These are phyloP conservation scores for Blastobotrys parvus DNA, from an alignment of 805 yeast genomes.

Conservation along the genomic window DNA sequence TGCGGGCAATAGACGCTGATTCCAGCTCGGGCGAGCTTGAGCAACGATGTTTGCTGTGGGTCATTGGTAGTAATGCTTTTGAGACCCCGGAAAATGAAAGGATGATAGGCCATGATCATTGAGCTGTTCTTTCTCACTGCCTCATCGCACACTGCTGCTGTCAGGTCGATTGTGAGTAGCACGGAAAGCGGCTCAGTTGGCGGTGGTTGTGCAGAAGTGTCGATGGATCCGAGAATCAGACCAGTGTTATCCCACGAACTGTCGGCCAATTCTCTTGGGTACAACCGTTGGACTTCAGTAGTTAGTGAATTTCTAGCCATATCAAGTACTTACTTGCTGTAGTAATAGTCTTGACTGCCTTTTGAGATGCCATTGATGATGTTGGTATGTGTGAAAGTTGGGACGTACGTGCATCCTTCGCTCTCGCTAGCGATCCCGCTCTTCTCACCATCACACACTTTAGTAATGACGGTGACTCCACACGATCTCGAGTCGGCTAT, in stretches of 20 bases:
- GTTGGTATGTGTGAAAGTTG: not conserved
- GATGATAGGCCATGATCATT: conserved; percentile 81
- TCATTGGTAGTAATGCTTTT: conserved; percentile 60
- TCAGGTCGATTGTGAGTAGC: conserved; percentile 76
- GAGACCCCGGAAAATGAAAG: conserved; percentile 85
- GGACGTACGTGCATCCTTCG: no score
- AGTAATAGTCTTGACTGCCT: conserved; percentile 31
- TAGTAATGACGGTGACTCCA: conserved; percentile 19
- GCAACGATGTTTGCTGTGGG: conserved; percentile 74
- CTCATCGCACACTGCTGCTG: conserved; percentile 75
- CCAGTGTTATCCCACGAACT: conserved; percentile 95
- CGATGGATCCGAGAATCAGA: conserved; percentile 71
- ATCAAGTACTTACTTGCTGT: conserved; percentile 11
- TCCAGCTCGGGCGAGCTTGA: conserved; percentile 65
- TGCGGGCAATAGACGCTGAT: conserved; percentile 92
- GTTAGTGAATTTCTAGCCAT: conserved; percentile 9
- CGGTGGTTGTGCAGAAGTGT: conserved; percentile 31
- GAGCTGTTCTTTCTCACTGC: conserved; percentile 52
- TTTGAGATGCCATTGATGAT: conserved; percentile 29
- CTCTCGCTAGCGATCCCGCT: no score
- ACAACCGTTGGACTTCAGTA: conserved; percentile 55
- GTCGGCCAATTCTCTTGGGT: conserved; percentile 78
- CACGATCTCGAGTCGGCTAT: conserved; percentile 42
- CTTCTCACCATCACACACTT: not conserved
- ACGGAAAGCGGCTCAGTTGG: conserved; percentile 19